Evolutionary conservation across 176 grass and related monocot species (phyloP), one percentile per base, ranked within the genome.

Genomic region (Juncus effusus): DNA sequence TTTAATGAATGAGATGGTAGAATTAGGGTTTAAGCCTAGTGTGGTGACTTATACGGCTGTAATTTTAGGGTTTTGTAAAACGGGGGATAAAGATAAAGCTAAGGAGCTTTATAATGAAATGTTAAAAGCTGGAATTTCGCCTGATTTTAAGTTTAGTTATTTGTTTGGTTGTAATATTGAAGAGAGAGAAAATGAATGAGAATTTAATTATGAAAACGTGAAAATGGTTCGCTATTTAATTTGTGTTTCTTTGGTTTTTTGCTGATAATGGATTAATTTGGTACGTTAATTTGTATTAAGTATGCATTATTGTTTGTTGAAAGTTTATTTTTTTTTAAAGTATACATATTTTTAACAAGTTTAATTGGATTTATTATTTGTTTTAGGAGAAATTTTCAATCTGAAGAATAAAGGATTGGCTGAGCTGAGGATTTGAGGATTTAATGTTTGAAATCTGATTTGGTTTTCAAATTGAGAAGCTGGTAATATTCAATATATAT

Each of bases 1-100:
- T 42, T 79, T 86, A 55, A 75, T 95, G 82, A 39, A 82, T 76
- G 61, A 95, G 77, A 86, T 95, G 90, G 36, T 56, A 60, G 59
- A 61, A 11, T 78, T 60, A 37, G 70, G 80, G 44, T 64, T 89
- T 54, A 53, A 59, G 60, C 82, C 74, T 16, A 95, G 74, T 56
- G 69, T 76, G 50, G 74, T 83, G 75, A 95, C 82, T 78, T 95
- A 86, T 63, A 89, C 70, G 63, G 61, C 74, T 68, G 38, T 89
- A 41, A 78, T 83, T 72, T 35, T 53, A 80, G 85, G 80, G 70
- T 86, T 78, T 76, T 61, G 56, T 6, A 89, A 83, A 67, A 61
- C 7, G 1, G 82, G 82, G 40, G 85, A 80, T 50, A 58, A 62
- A 19, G 47, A 60, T 40, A 60, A 74, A 7, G 69, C 64, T 42